Evolutionary conservation across 2,329 filamentous ascomycete species (phyloP).

Genomic region (Venturia asperata): DNA sequence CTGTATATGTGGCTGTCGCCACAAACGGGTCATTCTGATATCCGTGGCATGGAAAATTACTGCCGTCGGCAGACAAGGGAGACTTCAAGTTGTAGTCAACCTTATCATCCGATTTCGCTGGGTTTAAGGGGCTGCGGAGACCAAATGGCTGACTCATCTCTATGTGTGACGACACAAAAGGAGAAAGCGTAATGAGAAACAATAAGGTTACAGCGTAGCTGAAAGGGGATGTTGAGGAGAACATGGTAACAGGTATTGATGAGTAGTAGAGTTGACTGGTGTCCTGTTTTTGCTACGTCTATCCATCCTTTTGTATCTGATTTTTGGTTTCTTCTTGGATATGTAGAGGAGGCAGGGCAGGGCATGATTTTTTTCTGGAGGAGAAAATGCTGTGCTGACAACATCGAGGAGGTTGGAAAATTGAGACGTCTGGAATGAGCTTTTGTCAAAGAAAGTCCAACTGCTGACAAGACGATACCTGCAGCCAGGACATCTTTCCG

Average conservation of each 20-base stretch:
- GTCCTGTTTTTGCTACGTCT: neutral
- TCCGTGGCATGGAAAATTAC: conserved; percentile 68
- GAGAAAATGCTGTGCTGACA: neutral
- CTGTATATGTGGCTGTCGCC: conserved; percentile 38
- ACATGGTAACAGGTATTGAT: neutral
- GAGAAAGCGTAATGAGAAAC: neutral
- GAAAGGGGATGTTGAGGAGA: neutral
- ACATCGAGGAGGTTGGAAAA: neutral
- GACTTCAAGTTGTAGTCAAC: conserved; percentile 14
- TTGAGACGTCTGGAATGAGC: neutral
- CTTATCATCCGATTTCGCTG: neutral
- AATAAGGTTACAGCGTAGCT: neutral
- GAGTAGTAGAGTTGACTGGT: neutral
- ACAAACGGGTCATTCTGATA: conserved; percentile 13
- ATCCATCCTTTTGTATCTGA: neutral
- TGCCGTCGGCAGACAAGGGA: conserved; percentile 55
- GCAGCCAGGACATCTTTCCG: neutral
- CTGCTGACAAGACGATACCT: neutral
- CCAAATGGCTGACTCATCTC: conserved; percentile 10
- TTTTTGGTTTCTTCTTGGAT: neutral
- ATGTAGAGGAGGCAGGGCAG: neutral
- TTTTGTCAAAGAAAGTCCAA: neutral
- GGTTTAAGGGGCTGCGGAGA: neutral
- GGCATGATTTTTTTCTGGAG: neutral
- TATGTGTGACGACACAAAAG: conserved; percentile 16